Evolutionary conservation across 225 moss, liverwort and hornwort species (phyloP).

Genomic region (Anthoceros angustus): DNA sequence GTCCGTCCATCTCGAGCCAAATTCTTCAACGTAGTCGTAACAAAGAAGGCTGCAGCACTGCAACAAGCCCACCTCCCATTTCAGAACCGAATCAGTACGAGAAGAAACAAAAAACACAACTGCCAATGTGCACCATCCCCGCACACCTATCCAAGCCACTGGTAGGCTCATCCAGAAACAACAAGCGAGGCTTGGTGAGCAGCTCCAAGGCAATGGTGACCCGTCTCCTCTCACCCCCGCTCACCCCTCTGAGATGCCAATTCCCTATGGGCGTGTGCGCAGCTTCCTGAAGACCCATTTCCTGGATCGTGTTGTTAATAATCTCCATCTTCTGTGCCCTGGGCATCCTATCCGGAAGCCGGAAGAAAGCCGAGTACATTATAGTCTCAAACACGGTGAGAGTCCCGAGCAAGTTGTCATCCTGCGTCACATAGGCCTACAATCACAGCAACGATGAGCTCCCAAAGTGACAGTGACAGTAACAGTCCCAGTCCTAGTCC

Average conservation of each 20-base stretch:
- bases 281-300: constrained; percentile 71
- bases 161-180: constrained; percentile 86
- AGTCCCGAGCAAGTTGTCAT: constrained; percentile 70
- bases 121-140: neutral
- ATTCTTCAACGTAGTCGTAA: constrained; percentile 57
- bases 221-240: constrained; percentile 78
- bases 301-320: constrained; percentile 48
- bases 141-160: constrained; percentile 72
- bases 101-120: neutral
- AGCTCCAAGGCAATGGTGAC: constrained; percentile 77
- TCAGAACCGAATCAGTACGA: neutral
- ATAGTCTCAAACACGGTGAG: constrained; percentile 68
- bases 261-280: constrained; percentile 63
- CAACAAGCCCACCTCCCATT: neutral
- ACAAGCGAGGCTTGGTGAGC: constrained; percentile 51
- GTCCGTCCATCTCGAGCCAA: constrained; percentile 76
- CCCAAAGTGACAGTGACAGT: neutral
- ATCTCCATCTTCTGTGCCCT: constrained; percentile 22
- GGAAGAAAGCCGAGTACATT: constrained; percentile 48
- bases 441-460: neutral
- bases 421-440: constrained; percentile 81
- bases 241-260: constrained; percentile 74
- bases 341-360: constrained; percentile 18
- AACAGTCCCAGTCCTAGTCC: too few species aligned
- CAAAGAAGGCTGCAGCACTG: constrained; percentile 86